Evolutionary conservation across 768 basidiomycete genomes (phyloP).

Genomic region (Nevesoporus exiguus): DNA sequence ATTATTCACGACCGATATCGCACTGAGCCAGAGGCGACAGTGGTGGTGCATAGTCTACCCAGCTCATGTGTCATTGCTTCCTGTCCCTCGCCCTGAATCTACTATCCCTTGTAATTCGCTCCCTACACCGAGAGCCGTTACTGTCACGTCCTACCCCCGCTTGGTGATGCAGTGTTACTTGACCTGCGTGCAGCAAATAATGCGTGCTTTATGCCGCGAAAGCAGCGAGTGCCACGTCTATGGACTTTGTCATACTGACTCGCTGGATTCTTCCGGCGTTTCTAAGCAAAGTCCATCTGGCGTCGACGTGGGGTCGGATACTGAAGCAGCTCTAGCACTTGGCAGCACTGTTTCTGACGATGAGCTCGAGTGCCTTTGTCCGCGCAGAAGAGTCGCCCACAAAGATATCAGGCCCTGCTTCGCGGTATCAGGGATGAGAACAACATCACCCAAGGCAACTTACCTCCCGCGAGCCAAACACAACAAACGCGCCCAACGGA

Average conservation of each 20-base stretch:
- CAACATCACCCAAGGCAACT: neutral
- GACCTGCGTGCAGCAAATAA: constrained; percentile 1
- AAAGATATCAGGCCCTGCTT: constrained; percentile 38
- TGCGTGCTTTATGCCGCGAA: constrained; percentile 2
- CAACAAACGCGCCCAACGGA: constrained; percentile 44
- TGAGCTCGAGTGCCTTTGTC: constrained; percentile 7
- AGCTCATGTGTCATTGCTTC: constrained; percentile 4
- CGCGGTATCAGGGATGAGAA: neutral
- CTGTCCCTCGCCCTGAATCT: constrained; percentile 13
- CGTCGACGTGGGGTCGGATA: constrained; percentile 10
- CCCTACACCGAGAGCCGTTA: constrained; percentile 12
- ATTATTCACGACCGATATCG: neutral
- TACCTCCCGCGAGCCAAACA: constrained; percentile 52
- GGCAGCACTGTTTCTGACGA: constrained; percentile 18
- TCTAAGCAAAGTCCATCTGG: constrained; percentile 1
- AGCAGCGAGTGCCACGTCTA: neutral
- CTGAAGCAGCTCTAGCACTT: constrained; percentile 22
- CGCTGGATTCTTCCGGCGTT: neutral
- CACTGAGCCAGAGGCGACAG: constrained; percentile 40
- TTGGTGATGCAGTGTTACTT: neutral
- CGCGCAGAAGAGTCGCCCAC: constrained; percentile 25
- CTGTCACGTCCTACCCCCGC: neutral
- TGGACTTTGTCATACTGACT: constrained; percentile 11
- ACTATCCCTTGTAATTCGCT: constrained; percentile 18
- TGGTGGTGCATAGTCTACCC: constrained; percentile 64